Conservation (phyloP, 306 rosid genomes). For the Malus asiatica region DNA sequence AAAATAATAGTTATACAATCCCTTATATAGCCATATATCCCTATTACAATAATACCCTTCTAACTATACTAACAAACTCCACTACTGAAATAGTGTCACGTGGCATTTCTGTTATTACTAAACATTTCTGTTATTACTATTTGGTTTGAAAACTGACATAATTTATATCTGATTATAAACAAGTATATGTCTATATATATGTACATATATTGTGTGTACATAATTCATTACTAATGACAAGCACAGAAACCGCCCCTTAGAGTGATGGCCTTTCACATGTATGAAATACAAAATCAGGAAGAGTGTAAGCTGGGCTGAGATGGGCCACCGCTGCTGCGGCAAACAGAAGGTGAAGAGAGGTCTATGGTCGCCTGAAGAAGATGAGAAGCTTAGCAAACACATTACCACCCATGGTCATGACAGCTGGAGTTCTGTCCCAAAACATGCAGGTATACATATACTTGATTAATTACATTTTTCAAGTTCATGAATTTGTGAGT, state of each 20-base stretch:
- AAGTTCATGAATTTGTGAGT: neutral
- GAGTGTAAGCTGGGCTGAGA: neutral
- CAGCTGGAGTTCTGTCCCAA: slow-evolving; percentile 57
- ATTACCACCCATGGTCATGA: slow-evolving; percentile 42
- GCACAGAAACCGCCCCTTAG: slow-evolving; percentile 6
- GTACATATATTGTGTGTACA: neutral
- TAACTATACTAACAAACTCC: too few species aligned
- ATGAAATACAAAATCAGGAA: neutral
- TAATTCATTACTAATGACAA: neutral
- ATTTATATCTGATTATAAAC: neutral
- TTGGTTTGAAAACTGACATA: neutral
- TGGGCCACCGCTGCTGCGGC: slow-evolving; percentile 39
- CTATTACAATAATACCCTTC: too few species aligned
- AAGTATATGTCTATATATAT: neutral
- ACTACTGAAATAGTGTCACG: too few species aligned
- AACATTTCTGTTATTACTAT: neutral
- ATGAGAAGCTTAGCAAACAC: slow-evolving; percentile 38
- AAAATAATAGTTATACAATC: too few species aligned
- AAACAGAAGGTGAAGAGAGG: slow-evolving; percentile 53
- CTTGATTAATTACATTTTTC: neutral
- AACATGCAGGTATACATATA: slow-evolving; percentile 28
- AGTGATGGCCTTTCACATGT: neutral
- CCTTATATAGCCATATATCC: too few species aligned
- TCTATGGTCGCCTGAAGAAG: slow-evolving; percentile 63
- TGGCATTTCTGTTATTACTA: too few species aligned